Percentiles rank a stretch among this genome's conserved stretches.
These are phyloP conservation scores for Apiotrichum gamsii DNA, from an alignment of 1,284 basidiomycete species.

Conservation along the genomic window DNA sequence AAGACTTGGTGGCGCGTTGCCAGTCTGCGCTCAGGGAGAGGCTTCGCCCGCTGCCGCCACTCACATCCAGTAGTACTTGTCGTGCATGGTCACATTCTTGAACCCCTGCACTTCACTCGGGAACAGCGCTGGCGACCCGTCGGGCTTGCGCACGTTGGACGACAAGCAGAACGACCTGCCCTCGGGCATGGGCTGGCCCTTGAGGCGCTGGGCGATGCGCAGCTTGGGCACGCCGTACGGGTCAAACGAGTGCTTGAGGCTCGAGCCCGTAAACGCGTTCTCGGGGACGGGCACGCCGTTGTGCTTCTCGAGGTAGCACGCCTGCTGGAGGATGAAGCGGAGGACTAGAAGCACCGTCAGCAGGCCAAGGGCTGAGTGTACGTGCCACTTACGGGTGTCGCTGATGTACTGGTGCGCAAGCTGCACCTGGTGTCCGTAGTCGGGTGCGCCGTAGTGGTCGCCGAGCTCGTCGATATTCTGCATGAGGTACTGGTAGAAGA, in stretches of 20 bases:
- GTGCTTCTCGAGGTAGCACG: background rate
- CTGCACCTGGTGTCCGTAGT: constrained; percentile 4
- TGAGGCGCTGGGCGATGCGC: constrained; percentile 1
- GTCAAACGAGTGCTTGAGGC: background rate
- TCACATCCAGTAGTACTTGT: constrained; percentile 6
- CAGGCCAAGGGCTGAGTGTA: too few relatives aligned
- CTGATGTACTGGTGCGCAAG: constrained; percentile 4
- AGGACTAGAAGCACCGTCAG: background rate
- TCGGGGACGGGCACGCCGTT: background rate
- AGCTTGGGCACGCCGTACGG: background rate
- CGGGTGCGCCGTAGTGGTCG: background rate
- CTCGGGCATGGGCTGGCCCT: background rate
- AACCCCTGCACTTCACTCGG: background rate
- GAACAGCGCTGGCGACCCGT: background rate
- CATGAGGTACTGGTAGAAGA: constrained; percentile 5
- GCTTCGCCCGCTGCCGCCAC: too few relatives aligned
- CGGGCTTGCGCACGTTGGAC: background rate
- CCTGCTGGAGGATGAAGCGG: background rate
- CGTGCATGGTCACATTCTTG: background rate
- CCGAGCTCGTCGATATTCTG: background rate
- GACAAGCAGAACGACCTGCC: background rate
- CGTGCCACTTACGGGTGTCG: background rate
- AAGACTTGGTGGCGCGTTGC: too few relatives aligned
- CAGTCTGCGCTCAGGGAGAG: too few relatives aligned
- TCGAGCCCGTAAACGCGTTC: background rate